Percentiles rank a stretch among this genome's conserved stretches.
Evolutionary conservation across 768 basidiomycete genomes (phyloP).

Genomic region (Rossbeevera mucosa): DNA sequence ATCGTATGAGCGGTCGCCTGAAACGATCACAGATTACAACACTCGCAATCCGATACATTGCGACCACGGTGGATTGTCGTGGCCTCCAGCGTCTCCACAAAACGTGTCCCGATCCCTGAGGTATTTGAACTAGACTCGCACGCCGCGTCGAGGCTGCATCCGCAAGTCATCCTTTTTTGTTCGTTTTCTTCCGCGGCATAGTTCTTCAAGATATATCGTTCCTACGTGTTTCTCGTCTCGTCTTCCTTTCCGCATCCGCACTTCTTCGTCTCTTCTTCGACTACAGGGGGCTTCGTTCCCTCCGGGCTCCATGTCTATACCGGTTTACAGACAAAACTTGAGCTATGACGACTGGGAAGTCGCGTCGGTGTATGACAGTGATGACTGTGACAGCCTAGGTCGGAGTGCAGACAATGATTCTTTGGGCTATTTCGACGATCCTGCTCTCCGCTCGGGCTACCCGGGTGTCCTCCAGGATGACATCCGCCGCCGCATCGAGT

Average conservation of each 20-base stretch:
- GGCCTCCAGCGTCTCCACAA: slow-evolving; percentile 20
- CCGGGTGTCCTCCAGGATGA: slow-evolving; percentile 6
- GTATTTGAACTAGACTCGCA: slow-evolving; percentile 20
- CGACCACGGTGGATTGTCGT: slow-evolving; percentile 20
- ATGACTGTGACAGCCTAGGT: slow-evolving; percentile 24
- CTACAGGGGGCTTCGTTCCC: neutral
- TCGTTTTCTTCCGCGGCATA: neutral
- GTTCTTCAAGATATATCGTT: slow-evolving; percentile 1
- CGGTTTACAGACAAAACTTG: slow-evolving; percentile 25
- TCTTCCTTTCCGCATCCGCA: neutral
- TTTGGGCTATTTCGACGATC: slow-evolving; percentile 2
- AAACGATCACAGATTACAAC: slow-evolving; percentile 10
- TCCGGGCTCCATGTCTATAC: slow-evolving; percentile 19
- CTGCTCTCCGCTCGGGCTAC: slow-evolving; percentile 1
- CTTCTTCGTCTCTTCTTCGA: neutral
- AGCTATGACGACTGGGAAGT: slow-evolving; percentile 27
- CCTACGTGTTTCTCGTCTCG: neutral
- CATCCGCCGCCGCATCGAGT: slow-evolving; percentile 8
- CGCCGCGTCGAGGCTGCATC: slow-evolving; percentile 1
- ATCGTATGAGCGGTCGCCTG: slow-evolving; percentile 7
- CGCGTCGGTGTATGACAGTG: slow-evolving; percentile 27
- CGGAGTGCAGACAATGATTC: slow-evolving; percentile 19
- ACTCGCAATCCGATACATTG: slow-evolving; percentile 11
- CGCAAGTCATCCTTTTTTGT: neutral
- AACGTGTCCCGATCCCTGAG: slow-evolving; percentile 23